Base-by-base conservation (phyloP, 306 rosid genomes). In the Coriaria nepalensis region DNA sequence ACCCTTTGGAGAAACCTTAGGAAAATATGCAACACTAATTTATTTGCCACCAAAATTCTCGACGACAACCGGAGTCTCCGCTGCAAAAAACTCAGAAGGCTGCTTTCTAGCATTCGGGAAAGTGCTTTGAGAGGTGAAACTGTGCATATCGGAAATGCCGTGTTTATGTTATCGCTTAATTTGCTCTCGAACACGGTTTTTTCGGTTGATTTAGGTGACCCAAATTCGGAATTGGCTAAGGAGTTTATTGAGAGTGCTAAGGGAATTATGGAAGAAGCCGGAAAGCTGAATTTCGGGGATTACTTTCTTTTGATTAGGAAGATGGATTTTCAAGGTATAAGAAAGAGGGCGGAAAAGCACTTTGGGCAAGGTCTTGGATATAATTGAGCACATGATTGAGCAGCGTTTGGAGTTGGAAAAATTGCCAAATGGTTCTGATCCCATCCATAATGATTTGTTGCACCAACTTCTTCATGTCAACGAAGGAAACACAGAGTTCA, bases 101-200 rank as follows among this genome's bases (percentile, higher is more conserved):
- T 77, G 32, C 2, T 56, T 5, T 57, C 52, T 0, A 7, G 35
- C 10, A 40, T 56, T 6, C 11, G 10, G 0, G 8, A 13, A 45
- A 12, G 50, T 2, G 52, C 74, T 37, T 8, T 7, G 9, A 49
- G 14, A 2, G 67, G 67, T 3, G 61, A 56, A 43, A 37, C 65
- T 5, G 44, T 73, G 9, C 72, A 73, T 43, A 15, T 69, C 29
- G 77, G 62, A 1, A 40, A 29, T 4, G 67, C 50, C 5, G 76
- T 52, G 7, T 68, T 73, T 51, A 50, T 52, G 8, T 69, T 74
- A 0, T 4, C 55, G 5, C 43, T 73, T 9, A 69, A 69, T 36
- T 15, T 68, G 36, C n/a, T 73, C 13, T 72, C 73, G 0, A 69
- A 60, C 53, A 73, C 74, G 2, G 49, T 73, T 8, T 77, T 63